Base-by-base conservation (phyloP, 2,329 filamentous ascomycete genomes). In the Microcyclospora pomicola region DNA sequence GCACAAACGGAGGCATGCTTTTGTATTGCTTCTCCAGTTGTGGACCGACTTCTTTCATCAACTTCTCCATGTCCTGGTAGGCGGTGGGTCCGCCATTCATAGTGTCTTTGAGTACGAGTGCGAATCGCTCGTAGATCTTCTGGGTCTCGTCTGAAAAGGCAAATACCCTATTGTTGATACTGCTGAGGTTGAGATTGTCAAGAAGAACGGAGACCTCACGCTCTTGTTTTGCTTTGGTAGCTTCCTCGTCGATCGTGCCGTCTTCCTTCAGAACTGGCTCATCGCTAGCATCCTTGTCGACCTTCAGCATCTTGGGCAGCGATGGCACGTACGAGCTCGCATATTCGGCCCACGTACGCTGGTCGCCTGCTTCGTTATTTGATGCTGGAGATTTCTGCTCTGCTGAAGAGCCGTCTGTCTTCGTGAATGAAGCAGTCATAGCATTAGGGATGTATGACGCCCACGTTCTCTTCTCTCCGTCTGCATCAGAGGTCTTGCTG, bases 11-110 rank as follows among this genome's bases (percentile, higher is more conserved):
- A 0, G 88, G 88, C 33, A 96, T 72, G 45, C 77, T 63, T 13
- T 68, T 67, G 52, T 75, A 80, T 42, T 77, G 73, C 46, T 72
- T 71, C 51, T 78, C 72, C 13, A 81, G 59, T 46, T 77, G 70
- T n/a, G 66, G 61, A 44, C 77, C 74, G n/a, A 72, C 73, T 39
- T 75, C 73, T 9, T 67, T 75, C 45, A 80, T 65, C 13, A 80
- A 65, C 54, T 70, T 73, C 50, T 79, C 76, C n/a, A 98, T 77
- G 57, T 98, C 91, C 54, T 81, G 72, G 59, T 92, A 94, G 2
- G 91, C 91, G 0, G 88, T 95, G 2, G 91, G 91, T 2, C 85
- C 91, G 44, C 91, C 91, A 56, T 86, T 87, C 52, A 91, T 75
- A 12, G 95, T 73, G 57, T 98, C 91, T 56, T 88, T 91, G 54